Evolutionary conservation across 495 filamentous ascomycete species (phyloP).

Genomic region (Talaromyces liani): DNA sequence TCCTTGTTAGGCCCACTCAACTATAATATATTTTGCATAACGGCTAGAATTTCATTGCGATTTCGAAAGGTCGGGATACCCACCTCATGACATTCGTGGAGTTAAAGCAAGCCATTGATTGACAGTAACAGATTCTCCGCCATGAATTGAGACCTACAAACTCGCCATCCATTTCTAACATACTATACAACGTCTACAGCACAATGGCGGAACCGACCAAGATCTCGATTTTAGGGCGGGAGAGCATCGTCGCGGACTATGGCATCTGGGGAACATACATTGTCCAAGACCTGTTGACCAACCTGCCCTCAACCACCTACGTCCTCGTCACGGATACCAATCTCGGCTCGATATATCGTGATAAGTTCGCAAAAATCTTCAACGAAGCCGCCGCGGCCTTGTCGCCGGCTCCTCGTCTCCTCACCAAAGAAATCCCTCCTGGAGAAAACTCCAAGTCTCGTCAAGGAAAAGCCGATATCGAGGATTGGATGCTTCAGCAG

Average conservation of each 20-base stretch:
- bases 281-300: slow-evolving; percentile 70
- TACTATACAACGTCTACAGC: background rate
- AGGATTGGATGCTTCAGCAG: slow-evolving; percentile 94
- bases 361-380: slow-evolving; percentile 68
- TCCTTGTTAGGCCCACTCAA: too few relatives aligned
- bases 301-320: slow-evolving; percentile 79
- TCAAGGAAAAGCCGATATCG: slow-evolving; percentile 87
- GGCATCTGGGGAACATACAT: slow-evolving; percentile 81
- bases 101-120: too few relatives aligned
- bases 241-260: slow-evolving; percentile 87
- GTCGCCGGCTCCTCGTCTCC: slow-evolving; percentile 56
- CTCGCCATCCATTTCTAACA: background rate
- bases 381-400: slow-evolving; percentile 40
- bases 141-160: background rate
- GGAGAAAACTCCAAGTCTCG: slow-evolving; percentile 91
- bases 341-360: slow-evolving; percentile 71
- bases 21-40: too few relatives aligned
- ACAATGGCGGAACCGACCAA: slow-evolving; percentile 39
- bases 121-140: background rate
- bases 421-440: slow-evolving; percentile 80
- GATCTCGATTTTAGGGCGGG: slow-evolving; percentile 53
- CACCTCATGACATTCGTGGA: too few relatives aligned
- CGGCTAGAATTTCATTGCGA: too few relatives aligned
- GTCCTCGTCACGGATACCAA: slow-evolving; percentile 96
- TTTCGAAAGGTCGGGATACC: too few relatives aligned